Evolutionary conservation across 805 yeast genomes (phyloP), one percentile per base, ranked within the genome.

Genomic region (Lipomyces kockii): DNA sequence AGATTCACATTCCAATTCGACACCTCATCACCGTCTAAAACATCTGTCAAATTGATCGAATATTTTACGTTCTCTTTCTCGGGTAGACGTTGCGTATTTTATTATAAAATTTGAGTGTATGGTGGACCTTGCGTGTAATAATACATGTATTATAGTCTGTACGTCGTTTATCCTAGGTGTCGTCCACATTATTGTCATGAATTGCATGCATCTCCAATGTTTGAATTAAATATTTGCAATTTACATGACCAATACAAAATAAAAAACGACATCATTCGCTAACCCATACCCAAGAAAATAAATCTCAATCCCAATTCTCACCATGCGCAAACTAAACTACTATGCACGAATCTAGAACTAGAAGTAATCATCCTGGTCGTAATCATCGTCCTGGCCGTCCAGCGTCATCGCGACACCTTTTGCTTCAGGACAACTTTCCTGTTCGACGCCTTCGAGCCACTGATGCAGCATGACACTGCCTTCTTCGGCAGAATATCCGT

Each of bases 1-100:
- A 71, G 73, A 70, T 71, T 53, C 73, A 71, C 49, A 71, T 71
- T 35, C 73, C 73, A 14, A 71, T 71, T 57, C 70, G 73, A 2
- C 73, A 71, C 56, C 67, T 71, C 17, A 71, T 71, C 62, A 69
- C 72, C 49, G 72, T 69, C 35, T 68, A 66, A n/a, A 67, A 12
- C 34, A 17, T 25, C 32, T 52, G 34, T 52, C 29, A 9, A 25
- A 52, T 52, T 29, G 17, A 11, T 22, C 34, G 34, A 25, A 22
- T n/a, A 49, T 49, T 14, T 27, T n/a, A 49, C 27, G 3, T 49
- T 2, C 53, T 27, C 32, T 29, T 29, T 29, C 32, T 29, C 32
- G 32, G 32, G 39, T 11, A 35, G 3, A 35, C 12, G 14, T 37
- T 43, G 20, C 22, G 11, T n/a, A 2, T 3, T 17, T 14, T 0